Evolutionary conservation across 192 early-diverging fungal species (phyloP), one percentile per base, ranked within the genome.

Genomic region (Pilobolus umbonatus): DNA sequence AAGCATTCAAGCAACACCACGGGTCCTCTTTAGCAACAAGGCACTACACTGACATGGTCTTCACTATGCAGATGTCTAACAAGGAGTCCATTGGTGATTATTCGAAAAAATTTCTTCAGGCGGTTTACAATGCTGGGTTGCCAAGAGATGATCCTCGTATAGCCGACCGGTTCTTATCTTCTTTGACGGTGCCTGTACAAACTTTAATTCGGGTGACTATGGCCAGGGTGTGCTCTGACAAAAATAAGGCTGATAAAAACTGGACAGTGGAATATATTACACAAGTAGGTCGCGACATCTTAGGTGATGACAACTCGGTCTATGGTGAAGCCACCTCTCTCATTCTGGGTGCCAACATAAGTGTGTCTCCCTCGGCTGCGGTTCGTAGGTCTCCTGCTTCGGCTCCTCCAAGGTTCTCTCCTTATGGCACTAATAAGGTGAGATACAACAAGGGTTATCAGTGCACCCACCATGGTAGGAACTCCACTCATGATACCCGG

Each of bases 31-130:
- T 44, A 22, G 17, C 24, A 6, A 44, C 43, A 44, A 19, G 43
- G 6, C 43, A 22, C 1, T 44, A 44, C n/a, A 44, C 43, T 19
- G 43, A 44, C 9, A n/a, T 22, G 43, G 43, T 44, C 1, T 44
- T 44, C 43, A 44, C 43, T 8, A 44, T 44, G 43, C 8, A 7
- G 17, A 44, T 44, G 43, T 22, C 17, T 0, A 44, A 44, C 43
- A 44, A n/a, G 17, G 43, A 44, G n/a, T 44, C 43, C 4, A 44
- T 44, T 44, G 43, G 43, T 8, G 43, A 44, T n/a, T 44, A 44
- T 19, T 44, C 43, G 2, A 44, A 44, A 22, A n/a, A 22, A 6
- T 44, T 44, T n/a, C 43, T 44, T 1, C 43, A 44, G 43, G 43
- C 43, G 17, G 43, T 44, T 22, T 44, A 44, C 24, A 17, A 44